Conservation (phyloP, 1,139 yeast species). For the Candida sp. region DNA sequence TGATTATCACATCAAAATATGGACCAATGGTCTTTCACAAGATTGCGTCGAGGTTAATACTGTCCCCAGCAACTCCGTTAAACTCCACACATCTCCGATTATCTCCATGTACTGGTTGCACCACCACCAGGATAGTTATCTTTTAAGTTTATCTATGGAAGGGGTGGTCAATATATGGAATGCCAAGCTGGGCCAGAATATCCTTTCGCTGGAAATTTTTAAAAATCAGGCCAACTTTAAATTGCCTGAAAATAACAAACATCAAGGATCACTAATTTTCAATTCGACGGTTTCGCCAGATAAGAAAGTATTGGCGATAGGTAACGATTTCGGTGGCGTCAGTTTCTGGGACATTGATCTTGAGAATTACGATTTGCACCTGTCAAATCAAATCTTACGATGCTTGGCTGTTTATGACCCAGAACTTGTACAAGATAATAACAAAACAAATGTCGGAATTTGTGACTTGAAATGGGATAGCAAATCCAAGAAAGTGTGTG, state of each 20-base stretch:
- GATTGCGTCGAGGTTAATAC: slow-evolving; percentile 25
- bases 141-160: slow-evolving; percentile 56
- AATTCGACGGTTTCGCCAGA: slow-evolving; percentile 52
- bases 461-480: slow-evolving; percentile 45
- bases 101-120: slow-evolving; percentile 53
- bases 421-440: slow-evolving; percentile 7
- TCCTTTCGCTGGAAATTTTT: slow-evolving; percentile 23
- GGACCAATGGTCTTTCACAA: slow-evolving; percentile 63
- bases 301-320: slow-evolving; percentile 50
- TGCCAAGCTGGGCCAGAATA: slow-evolving; percentile 33
- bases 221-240: slow-evolving; percentile 19
- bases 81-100: slow-evolving; percentile 52
- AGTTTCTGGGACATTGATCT: slow-evolving; percentile 47
- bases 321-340: slow-evolving; percentile 59
- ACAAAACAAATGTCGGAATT: slow-evolving; percentile 22
- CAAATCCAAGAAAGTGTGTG: slow-evolving; percentile 28
- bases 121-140: slow-evolving; percentile 12
- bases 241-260: slow-evolving; percentile 6
- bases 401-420: slow-evolving; percentile 23
- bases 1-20: slow-evolving; percentile 66
- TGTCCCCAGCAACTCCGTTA: slow-evolving; percentile 7
- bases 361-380: slow-evolving; percentile 6
- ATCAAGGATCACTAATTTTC: slow-evolving; percentile 30
- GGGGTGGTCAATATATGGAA: slow-evolving; percentile 74
- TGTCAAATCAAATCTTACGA: slow-evolving; percentile 11